phyloP scores from a whole-genome alignment of 192 early-diverging fungal genomes.

The Rhizoclosmatium globosum region DNA sequence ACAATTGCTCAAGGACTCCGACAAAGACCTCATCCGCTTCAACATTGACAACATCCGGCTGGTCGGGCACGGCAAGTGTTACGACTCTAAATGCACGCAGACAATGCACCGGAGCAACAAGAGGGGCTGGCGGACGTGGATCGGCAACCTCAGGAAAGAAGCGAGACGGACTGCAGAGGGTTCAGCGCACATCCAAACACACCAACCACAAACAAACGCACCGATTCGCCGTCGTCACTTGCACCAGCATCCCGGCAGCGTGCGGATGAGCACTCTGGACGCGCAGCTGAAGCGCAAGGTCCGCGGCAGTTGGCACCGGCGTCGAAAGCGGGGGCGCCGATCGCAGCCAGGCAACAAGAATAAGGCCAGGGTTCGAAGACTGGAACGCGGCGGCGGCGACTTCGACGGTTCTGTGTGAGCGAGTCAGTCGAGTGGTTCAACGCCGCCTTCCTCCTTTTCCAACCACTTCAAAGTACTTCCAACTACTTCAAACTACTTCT shows the following conservation, averaged over 20 bases:
- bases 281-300: constrained; percentile 1
- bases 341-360: neutral
- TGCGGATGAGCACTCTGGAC: neutral
- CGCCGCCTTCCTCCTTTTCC: no score
- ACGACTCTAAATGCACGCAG: constrained; percentile 5
- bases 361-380: neutral
- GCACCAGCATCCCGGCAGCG: neutral
- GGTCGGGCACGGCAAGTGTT: neutral
- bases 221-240: neutral
- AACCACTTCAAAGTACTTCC: no score
- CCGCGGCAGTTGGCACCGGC: neutral
- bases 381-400: neutral
- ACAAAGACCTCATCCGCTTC: constrained; percentile 31
- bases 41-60: neutral
- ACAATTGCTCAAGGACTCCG: constrained; percentile 16
- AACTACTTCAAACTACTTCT: no score
- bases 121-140: neutral
- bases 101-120: constrained; percentile 20
- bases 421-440: no score
- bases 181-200: neutral
- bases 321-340: neutral
- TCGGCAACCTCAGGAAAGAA: constrained; percentile 28
- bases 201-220: neutral
- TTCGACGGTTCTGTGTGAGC: neutral
- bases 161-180: constrained; percentile 1